These are phyloP conservation scores for Pachysolen tannophilus DNA, from an alignment of 805 yeast species.

Conservation along the genomic window DNA sequence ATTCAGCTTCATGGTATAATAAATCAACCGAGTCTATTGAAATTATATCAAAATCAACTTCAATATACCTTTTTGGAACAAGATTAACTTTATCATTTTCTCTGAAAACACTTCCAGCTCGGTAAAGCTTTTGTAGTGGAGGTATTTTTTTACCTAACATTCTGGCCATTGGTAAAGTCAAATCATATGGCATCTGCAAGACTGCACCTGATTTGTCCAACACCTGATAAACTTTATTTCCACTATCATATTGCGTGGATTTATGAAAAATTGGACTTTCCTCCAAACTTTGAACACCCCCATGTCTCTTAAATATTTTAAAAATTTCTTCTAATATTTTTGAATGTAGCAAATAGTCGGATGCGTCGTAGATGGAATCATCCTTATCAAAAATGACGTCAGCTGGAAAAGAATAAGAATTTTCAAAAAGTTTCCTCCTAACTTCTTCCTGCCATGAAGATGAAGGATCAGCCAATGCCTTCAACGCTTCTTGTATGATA, in stretches of 20 bases:
- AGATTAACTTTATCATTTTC: conserved; percentile 54
- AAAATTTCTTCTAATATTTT: conserved; percentile 54
- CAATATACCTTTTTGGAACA: conserved; percentile 71
- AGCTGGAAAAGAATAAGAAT: conserved; percentile 76
- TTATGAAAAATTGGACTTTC: conserved; percentile 74
- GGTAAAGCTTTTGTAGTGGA: conserved; percentile 52
- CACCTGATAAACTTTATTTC: conserved; percentile 67
- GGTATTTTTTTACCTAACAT: conserved; percentile 54
- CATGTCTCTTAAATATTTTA: conserved; percentile 68
- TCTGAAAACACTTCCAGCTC: conserved; percentile 78
- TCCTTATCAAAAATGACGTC: conserved; percentile 72
- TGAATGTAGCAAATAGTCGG: conserved; percentile 49
- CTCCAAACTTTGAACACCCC: conserved; percentile 60
- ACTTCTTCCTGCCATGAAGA: conserved; percentile 95
- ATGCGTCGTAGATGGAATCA: conserved; percentile 20
- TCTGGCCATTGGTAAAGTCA: conserved; percentile 86
- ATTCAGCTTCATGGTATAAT: conserved; percentile 76
- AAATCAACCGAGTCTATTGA: conserved; percentile 33
- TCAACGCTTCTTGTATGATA: conserved; percentile 79
- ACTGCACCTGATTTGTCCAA: conserved; percentile 84
- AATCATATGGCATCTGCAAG: conserved; percentile 81
- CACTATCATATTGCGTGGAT: conserved; percentile 57
- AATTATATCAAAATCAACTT: conserved; percentile 80
- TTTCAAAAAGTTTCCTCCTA: conserved; percentile 75
- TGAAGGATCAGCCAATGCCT: conserved; percentile 78